Evolutionary conservation across 2,329 filamentous ascomycete species (phyloP).

Genomic region (Lachnellula hyalina): DNA sequence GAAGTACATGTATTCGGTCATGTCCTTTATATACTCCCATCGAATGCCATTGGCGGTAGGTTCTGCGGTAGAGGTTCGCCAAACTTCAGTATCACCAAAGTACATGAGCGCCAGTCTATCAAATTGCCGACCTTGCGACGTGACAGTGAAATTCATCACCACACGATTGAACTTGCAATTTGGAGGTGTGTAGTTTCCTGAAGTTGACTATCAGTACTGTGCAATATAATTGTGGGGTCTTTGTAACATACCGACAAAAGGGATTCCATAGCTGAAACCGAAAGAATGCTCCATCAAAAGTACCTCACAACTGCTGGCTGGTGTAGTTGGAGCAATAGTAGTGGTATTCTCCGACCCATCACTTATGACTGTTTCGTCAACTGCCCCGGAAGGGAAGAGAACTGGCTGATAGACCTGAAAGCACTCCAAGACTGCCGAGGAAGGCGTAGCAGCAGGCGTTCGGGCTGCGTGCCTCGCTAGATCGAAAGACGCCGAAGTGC

Average conservation of each 20-base stretch:
- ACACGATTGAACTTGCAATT: conserved; percentile 67
- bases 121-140: conserved; percentile 66
- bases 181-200: conserved; percentile 62
- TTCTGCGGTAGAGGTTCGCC: conserved; percentile 77
- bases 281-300: conserved; percentile 68
- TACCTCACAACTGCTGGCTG: conserved; percentile 41
- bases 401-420: conserved; percentile 68
- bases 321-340: conserved; percentile 20
- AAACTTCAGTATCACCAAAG: conserved; percentile 73
- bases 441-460: conserved; percentile 20
- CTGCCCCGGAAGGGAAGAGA: conserved; percentile 41
- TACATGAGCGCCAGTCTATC: conserved; percentile 74
- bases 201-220: conserved; percentile 7
- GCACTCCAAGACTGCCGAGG: conserved; percentile 46
- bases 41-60: conserved; percentile 64
- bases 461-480: conserved; percentile 22
- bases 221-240: conserved; percentile 26
- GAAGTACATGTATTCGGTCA: conserved; percentile 63
- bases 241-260: conserved; percentile 69
- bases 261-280: conserved; percentile 65
- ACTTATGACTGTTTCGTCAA: conserved; percentile 32
- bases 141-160: conserved; percentile 70
- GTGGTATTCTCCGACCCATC: conserved; percentile 24
- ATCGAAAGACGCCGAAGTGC: conserved; percentile 1
- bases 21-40: conserved; percentile 75